phyloP scores from a whole-genome alignment of 225 moss, liverwort and hornwort species.

The Climacium dendroides region DNA sequence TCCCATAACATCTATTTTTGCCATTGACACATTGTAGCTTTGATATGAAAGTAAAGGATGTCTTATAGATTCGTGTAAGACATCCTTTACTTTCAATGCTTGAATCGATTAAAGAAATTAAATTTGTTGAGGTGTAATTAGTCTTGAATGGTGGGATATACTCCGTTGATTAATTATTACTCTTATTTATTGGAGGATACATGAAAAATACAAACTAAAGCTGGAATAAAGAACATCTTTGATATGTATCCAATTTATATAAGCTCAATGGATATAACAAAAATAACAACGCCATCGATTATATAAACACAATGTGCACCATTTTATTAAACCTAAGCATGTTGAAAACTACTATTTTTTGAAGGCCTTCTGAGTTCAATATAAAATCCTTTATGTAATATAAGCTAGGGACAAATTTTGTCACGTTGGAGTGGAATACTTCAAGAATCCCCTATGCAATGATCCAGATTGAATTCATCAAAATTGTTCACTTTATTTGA shows the following conservation, averaged over 20 bases:
- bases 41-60: too few relatives aligned
- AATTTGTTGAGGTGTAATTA: background rate
- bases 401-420: background rate
- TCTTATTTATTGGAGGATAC: rapidly evolving
- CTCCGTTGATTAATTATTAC: background rate
- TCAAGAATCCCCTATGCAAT: too few relatives aligned
- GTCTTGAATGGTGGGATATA: background rate
- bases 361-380: rapidly evolving
- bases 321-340: background rate
- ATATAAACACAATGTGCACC: background rate
- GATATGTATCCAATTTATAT: background rate
- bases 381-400: background rate
- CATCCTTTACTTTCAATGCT: background rate
- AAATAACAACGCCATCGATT: background rate
- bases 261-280: background rate
- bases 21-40: background rate
- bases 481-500: background rate
- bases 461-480: background rate
- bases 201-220: too few relatives aligned
- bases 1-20: too few relatives aligned
- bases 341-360: background rate
- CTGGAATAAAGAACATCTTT: background rate
- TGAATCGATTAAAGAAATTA: background rate
- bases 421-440: rapidly evolving
- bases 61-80: background rate